Evolutionary conservation across 805 yeast species (phyloP).

Genomic region (Starmerella vitae): DNA sequence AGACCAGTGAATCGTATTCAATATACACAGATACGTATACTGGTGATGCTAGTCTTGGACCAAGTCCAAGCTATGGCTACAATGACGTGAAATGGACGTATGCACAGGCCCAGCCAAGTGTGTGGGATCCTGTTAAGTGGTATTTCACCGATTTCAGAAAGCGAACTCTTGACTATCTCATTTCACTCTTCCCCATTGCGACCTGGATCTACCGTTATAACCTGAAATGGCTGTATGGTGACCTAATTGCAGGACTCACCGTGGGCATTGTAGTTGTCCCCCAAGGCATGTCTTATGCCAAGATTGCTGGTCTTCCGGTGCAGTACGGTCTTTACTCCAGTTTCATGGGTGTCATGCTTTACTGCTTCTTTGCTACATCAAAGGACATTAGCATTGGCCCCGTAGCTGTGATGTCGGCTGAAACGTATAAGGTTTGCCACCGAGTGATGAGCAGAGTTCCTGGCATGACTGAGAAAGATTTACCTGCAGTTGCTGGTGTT

Average conservation of each 20-base stretch:
- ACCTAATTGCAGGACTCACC: constrained; percentile 81
- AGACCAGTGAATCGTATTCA: too few species aligned
- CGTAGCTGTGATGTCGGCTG: constrained; percentile 87
- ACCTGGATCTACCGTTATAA: constrained; percentile 83
- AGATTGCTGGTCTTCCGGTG: constrained; percentile 64
- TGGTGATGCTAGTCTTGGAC: too few species aligned
- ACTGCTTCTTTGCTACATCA: constrained; percentile 85
- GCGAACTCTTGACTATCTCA: constrained; percentile 34
- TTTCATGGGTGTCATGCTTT: constrained; percentile 77
- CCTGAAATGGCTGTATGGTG: constrained; percentile 62
- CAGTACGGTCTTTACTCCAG: constrained; percentile 86
- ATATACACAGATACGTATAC: too few species aligned
- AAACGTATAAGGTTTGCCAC: constrained; percentile 64
- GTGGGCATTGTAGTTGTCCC: constrained; percentile 91
- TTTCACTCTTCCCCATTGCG: constrained; percentile 62
- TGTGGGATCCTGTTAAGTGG: constrained; percentile 16
- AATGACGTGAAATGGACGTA: constrained; percentile 12
- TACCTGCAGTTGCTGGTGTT: constrained; percentile 67
- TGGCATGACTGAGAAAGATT: constrained; percentile 30
- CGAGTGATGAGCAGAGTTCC: constrained; percentile 44
- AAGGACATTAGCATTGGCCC: constrained; percentile 95
- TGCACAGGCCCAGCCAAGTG: constrained; percentile 11
- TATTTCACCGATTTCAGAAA: constrained; percentile 8
- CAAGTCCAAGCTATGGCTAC: constrained; percentile 3
- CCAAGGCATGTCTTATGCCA: constrained; percentile 91